Evolutionary conservation across 2,329 filamentous ascomycete genomes (phyloP).

Genomic region (Colletotrichum orbiculare): DNA sequence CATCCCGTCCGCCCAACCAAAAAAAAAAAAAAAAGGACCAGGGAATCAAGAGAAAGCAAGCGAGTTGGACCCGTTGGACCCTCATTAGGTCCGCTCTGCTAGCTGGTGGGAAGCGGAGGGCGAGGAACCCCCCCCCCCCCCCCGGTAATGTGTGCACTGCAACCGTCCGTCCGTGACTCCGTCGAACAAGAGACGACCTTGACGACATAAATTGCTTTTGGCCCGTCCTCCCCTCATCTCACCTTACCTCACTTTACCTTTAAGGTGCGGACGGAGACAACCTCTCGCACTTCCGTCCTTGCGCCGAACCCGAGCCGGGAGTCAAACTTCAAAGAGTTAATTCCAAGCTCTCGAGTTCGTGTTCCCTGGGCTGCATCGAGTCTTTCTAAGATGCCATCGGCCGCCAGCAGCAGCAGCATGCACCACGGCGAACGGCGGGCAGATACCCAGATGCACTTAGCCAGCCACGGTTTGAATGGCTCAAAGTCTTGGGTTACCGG

Average conservation of each 20-base stretch:
- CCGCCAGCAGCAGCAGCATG: no score
- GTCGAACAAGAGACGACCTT: no score
- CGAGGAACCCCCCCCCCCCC: conserved; percentile 5
- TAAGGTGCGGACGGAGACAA: conserved; percentile 16
- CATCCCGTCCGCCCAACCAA: conserved; percentile 3
- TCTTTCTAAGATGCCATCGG: neutral
- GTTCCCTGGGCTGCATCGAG: conserved; percentile 1
- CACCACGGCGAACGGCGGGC: no score
- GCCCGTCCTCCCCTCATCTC: no score
- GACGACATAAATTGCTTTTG: no score
- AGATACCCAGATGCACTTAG: no score
- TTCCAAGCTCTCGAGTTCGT: neutral
- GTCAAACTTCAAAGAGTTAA: neutral
- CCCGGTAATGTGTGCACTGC: conserved; percentile 4
- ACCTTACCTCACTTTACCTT: neutral
- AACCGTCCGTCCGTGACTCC: neutral
- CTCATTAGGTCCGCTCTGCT: conserved; percentile 29
- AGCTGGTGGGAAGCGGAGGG: conserved; percentile 14
- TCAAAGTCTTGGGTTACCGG: neutral
- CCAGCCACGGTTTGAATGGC: no score
- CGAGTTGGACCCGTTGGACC: conserved; percentile 25
- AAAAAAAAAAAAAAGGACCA: neutral
- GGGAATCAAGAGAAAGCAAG: conserved; percentile 34
- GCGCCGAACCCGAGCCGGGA: conserved; percentile 9
- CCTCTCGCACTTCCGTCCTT: conserved; percentile 15